These are phyloP conservation scores for Suzukiozyma palmioleophila DNA, from an alignment of 1,139 yeast species.

Conservation along the genomic window DNA sequence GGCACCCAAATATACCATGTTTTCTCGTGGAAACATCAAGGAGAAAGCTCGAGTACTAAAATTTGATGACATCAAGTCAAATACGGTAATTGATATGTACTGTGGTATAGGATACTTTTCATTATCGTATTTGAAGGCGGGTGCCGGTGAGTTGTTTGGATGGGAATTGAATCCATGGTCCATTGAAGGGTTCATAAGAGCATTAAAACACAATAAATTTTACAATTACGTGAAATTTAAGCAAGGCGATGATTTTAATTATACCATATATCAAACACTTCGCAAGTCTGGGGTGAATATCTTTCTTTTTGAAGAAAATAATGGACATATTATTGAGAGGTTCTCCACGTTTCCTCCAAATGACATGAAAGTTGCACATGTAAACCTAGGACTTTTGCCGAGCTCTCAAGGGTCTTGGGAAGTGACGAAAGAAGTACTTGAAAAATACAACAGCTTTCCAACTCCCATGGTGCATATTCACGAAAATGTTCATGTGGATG, in stretches of 20 bases:
- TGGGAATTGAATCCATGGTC: constrained; percentile 93
- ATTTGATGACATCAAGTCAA: constrained; percentile 29
- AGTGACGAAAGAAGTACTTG: constrained; percentile 29
- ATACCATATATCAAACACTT: constrained; percentile 9
- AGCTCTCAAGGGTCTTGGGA: constrained; percentile 62
- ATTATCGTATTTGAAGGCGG: constrained; percentile 55
- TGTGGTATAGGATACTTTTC: constrained; percentile 88
- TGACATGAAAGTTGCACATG: constrained; percentile 45
- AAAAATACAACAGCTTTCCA: constrained; percentile 8
- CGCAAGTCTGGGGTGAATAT: constrained; percentile 17
- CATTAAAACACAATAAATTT: constrained; percentile 45
- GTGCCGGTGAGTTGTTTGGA: constrained; percentile 54
- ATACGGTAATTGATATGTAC: constrained; percentile 63
- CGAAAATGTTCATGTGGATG: constrained; percentile 58
- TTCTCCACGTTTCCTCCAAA: constrained; percentile 21
- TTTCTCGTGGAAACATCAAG: constrained; percentile 81
- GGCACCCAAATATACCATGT: constrained; percentile 88
- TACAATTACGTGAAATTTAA: constrained; percentile 27
- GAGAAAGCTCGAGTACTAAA: constrained; percentile 66
- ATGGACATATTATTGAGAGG: constrained; percentile 45
- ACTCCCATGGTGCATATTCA: constrained; percentile 58
- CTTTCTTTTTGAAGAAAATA: constrained; percentile 57
- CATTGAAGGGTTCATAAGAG: constrained; percentile 61
- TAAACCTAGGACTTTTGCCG: constrained; percentile 77
- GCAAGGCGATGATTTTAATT: constrained; percentile 24